Evolutionary conservation across 2,329 filamentous ascomycete species (phyloP).

Genomic region (Ascochyta lentis): DNA sequence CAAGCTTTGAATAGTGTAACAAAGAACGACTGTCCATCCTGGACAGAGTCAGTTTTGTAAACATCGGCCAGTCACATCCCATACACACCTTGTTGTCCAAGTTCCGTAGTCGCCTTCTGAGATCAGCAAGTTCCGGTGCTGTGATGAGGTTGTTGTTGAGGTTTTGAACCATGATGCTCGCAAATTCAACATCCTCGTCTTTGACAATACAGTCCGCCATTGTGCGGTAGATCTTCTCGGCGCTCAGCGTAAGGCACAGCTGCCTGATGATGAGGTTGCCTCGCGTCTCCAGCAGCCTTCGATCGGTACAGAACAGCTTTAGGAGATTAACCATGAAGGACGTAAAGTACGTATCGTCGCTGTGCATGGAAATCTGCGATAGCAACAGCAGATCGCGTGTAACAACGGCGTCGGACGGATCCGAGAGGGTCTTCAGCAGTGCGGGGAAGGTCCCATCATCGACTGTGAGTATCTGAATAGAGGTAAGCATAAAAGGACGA

Average conservation of each 20-base stretch:
- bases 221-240: slow-evolving; percentile 93
- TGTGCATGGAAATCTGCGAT: slow-evolving; percentile 95
- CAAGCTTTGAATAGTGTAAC: slow-evolving; percentile 93
- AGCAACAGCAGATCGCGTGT: slow-evolving; percentile 91
- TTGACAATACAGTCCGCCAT: slow-evolving; percentile 96
- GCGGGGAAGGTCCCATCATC: slow-evolving; percentile 98
- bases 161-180: slow-evolving; percentile 99
- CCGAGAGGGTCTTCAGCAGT: slow-evolving; percentile 92
- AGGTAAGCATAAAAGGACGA: slow-evolving; percentile 13
- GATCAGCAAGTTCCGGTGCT: slow-evolving; percentile 87
- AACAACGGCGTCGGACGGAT: slow-evolving; percentile 93
- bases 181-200: slow-evolving; percentile 97
- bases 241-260: slow-evolving; percentile 88
- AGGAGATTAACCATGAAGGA: slow-evolving; percentile 98
- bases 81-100: slow-evolving; percentile 72
- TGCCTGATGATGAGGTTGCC: slow-evolving; percentile 97
- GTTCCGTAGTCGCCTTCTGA: slow-evolving; percentile 88
- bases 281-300: slow-evolving; percentile 85
- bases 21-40: slow-evolving; percentile 94
- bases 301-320: slow-evolving; percentile 93
- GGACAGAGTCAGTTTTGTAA: slow-evolving; percentile 40
- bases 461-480: slow-evolving; percentile 71
- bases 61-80: slow-evolving; percentile 22
- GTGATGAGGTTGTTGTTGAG: slow-evolving; percentile 99
- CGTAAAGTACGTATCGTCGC: slow-evolving; percentile 95